phyloP scores from a whole-genome alignment of 108 stramenopile genomes.

The Hondaea fermentalgiana region DNA sequence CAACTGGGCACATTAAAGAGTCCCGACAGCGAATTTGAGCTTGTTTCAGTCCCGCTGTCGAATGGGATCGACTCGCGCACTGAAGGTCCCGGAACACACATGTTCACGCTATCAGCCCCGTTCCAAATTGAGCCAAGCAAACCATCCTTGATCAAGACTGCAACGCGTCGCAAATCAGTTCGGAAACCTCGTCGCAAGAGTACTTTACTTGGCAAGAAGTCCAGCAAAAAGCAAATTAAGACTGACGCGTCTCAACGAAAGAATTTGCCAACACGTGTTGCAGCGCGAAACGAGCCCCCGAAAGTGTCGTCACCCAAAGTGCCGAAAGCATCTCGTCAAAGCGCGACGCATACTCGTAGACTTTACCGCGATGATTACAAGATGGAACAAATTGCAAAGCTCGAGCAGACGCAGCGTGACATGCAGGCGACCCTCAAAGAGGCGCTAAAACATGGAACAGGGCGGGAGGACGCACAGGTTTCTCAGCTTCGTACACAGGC shows the following conservation, averaged over 20 bases:
- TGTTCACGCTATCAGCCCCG: background rate
- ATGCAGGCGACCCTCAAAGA: background rate
- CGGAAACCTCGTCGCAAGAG: too few species aligned
- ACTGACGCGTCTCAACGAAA: too few species aligned
- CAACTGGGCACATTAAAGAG: background rate
- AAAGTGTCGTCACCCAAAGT: background rate
- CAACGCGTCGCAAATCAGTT: too few species aligned
- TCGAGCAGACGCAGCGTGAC: background rate
- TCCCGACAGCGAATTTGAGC: background rate
- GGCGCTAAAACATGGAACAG: background rate
- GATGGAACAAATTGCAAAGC: background rate
- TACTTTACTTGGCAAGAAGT: too few species aligned
- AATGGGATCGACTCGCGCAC: background rate
- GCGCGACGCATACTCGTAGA: background rate
- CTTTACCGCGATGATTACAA: background rate
- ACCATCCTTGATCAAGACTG: too few species aligned
- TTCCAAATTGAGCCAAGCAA: background rate
- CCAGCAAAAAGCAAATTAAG: too few species aligned
- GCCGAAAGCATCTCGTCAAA: background rate
- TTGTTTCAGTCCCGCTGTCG: background rate
- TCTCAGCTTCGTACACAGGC: background rate
- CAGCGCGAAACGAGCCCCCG: too few species aligned
- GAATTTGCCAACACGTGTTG: too few species aligned
- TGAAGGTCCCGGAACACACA: background rate
- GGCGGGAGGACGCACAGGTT: background rate